Base-by-base conservation (phyloP, 805 yeast genomes). In the Metschnikowia lochheadii region DNA sequence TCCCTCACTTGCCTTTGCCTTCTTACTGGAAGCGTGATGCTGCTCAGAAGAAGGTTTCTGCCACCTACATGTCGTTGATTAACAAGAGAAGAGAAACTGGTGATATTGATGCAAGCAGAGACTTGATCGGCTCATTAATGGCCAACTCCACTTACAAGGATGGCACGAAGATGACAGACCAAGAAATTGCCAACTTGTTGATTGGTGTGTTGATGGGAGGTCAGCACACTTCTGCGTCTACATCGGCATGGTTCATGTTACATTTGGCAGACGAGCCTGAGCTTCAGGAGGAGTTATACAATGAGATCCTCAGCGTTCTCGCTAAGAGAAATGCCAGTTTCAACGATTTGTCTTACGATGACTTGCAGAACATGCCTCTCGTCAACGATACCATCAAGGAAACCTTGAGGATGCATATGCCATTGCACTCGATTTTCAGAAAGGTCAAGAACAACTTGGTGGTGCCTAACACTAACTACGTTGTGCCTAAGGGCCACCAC, bases 181-280 rank as follows among this genome's bases (percentile, higher is more conserved):
- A 85, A 67, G 96, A 94, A 73, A 89, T 94, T 64, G 94, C 98
- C 45, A 87, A 91, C 70, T 77, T 94, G 68, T 76, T 90, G 68
- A 92, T 94, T 69, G 99, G 98, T 69, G 86, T 94, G 49, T 78
- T 94, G 54, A 94, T 94, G 99, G 99, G 99, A 63, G 99, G 99
- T 56, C 99, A 94, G 76, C 99, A 94, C 70, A 94, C 99, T 26
- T 87, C 96, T 56, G 94, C 98, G 40, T 81, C 98, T 21, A 94
- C 99, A 20, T 87, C 96, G 38, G 87, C 97, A 15, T 94, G 99
- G 99, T 83, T 84, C 63, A 75, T 94, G 64, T 78, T 94, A 57
- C 98, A 94, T 66, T 78, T 94, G 54, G 97, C 90, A 57, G 96
- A 86, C 62, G 77, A 82, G 62, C 96, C 95, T 42, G 86, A 87